A percentile compares a stretch with the other conserved stretches of the same genome.
phyloP scores from a whole-genome alignment of 139 green algal genomes.

The Parachlorella kessleri region DNA sequence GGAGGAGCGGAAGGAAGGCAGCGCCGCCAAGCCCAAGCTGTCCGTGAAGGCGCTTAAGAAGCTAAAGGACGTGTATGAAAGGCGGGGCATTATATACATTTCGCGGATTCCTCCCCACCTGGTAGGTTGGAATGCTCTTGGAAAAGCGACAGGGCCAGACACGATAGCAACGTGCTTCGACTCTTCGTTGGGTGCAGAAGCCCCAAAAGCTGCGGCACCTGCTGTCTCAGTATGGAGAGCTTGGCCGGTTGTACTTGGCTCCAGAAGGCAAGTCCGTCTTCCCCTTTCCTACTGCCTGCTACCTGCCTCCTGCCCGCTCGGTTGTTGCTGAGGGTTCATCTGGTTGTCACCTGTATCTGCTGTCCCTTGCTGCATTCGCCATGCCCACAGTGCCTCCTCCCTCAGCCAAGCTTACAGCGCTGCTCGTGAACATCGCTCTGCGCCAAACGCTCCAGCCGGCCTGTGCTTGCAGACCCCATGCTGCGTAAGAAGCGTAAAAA shows the following conservation, averaged over 20 bases:
- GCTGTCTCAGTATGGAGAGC: constrained; percentile 75
- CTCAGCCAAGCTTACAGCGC: background rate
- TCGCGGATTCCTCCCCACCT: constrained; percentile 73
- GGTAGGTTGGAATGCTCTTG: no score
- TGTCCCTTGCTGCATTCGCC: background rate
- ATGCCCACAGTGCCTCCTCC: background rate
- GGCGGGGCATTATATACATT: constrained; percentile 86
- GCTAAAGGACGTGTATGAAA: constrained; percentile 24
- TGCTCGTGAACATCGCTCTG: background rate
- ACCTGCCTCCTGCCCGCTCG: no score
- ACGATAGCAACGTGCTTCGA: no score
- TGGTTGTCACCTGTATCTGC: no score
- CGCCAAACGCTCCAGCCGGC: background rate
- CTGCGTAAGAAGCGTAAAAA: constrained; percentile 55
- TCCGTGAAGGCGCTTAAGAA: constrained; percentile 25
- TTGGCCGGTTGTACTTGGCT: constrained; percentile 87
- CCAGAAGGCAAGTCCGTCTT: constrained; percentile 71
- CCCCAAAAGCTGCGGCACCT: constrained; percentile 90
- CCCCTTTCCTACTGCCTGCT: no score
- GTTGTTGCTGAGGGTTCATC: no score
- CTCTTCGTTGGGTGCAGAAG: constrained; percentile 85
- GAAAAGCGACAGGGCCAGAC: no score
- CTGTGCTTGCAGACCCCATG: constrained; percentile 33
- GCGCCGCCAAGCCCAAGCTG: no score
- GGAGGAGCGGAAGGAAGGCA: no score